Evolutionary conservation across 805 yeast genomes (phyloP).

Genomic region (Saturnispora zaruensis): DNA sequence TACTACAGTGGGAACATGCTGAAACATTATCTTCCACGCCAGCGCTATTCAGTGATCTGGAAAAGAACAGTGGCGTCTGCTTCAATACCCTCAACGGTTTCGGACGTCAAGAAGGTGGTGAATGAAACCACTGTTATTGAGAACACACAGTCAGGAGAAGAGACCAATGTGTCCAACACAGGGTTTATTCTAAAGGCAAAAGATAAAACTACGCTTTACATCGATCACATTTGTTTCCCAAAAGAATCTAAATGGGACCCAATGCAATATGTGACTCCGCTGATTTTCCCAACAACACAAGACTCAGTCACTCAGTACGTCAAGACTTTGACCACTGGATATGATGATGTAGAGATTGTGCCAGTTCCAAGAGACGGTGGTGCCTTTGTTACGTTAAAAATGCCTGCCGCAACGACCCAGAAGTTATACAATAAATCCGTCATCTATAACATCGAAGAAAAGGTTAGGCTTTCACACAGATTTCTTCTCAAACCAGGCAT

Average conservation of each 20-base stretch:
- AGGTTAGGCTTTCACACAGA: constrained; percentile 11
- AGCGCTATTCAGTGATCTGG: not conserved
- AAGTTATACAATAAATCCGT: constrained; percentile 15
- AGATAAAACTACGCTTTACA: constrained; percentile 45
- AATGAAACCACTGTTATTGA: constrained; percentile 25
- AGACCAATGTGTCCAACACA: constrained; percentile 44
- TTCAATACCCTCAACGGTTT: not conserved
- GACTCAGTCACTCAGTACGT: constrained; percentile 26
- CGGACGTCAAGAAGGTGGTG: constrained; percentile 7
- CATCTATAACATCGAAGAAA: constrained; percentile 13
- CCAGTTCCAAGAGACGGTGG: constrained; percentile 86
- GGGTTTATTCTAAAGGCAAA: constrained; percentile 47
- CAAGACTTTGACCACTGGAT: constrained; percentile 32
- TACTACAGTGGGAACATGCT: not conserved
- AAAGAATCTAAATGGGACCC: constrained; percentile 36
- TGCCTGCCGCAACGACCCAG: constrained; percentile 38
- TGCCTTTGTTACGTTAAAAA: constrained; percentile 71
- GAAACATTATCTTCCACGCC: not conserved
- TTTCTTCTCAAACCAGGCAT: constrained; percentile 45
- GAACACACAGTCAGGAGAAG: constrained; percentile 45
- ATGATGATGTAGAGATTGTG: constrained; percentile 39
- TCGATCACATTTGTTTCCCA: constrained; percentile 45
- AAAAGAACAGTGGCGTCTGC: not conserved
- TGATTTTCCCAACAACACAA: constrained; percentile 32
- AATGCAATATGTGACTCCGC: constrained; percentile 34